Evolutionary conservation across 1,284 basidiomycete genomes (phyloP), one percentile per base, ranked within the genome.

Genomic region (Blastosporella zonata): DNA sequence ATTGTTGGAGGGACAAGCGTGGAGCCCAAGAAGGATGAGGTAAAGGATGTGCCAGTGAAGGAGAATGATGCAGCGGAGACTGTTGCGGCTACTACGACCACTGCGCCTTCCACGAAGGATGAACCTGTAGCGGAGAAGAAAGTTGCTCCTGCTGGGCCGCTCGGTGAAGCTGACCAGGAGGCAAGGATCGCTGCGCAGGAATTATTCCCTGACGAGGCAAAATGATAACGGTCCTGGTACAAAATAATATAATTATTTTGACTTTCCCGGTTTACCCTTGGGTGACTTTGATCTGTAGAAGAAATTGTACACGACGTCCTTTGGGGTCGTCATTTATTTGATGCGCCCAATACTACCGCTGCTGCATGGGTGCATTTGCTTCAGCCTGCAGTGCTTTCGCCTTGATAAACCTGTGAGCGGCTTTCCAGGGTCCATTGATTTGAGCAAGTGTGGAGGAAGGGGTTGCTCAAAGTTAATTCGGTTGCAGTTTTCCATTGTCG

Each of bases 111-210:
- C 7, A 31, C 49, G 13, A 35, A 25, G 20, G 29, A 23, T 13
- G n/a, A 34, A 29, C 17, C 27, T 13, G 31, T 33, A 20, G 22
- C 33, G 22, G 38, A 49, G 27, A 49, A 53, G 37, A 42, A 47
- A n/a, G 29, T 42, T 12, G 48, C 20, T 9, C 29, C 43, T 37
- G 53, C 43, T n/a, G 50, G 48, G 6, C 53, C 53, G 17, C 43
- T 53, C 9, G 47, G 21, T 15, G 53, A 55, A 29, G 53, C 48
- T 17, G 55, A 57, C 42, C 25, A 33, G 12, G 55, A 57, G 46
- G 55, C 54, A 9, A 47, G 50, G 41, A 46, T 46, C 13, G 53
- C 48, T 33, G 55, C 50, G 7, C 40, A 57, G 18, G 55, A 51
- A 29, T 45, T 57, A 20, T 49, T 52, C 37, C 50, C 53, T 37